Evolutionary conservation across 129 eudicot genomes (phyloP).

Genomic region (Chrysanthemum seticuspe): DNA sequence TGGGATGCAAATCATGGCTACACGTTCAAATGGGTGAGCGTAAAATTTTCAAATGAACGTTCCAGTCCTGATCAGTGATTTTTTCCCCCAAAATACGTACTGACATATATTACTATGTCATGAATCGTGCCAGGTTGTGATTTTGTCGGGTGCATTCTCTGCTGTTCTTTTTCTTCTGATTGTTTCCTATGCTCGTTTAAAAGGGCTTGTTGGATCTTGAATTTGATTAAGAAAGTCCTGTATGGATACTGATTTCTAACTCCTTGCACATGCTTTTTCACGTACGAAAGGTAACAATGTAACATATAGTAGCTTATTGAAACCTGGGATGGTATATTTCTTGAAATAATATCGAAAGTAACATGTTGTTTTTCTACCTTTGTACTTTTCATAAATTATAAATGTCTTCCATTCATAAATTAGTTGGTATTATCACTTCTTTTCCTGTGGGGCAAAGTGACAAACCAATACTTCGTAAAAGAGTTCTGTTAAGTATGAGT

Average conservation of each 20-base stretch:
- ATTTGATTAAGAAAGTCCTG: neutral
- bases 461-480: too few relatives aligned
- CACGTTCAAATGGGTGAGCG: constrained; percentile 89
- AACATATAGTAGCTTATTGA: constrained; percentile 20
- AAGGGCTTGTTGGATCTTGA: constrained; percentile 82
- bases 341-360: constrained; percentile 4
- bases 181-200: constrained; percentile 71
- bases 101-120: neutral
- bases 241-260: constrained; percentile 24
- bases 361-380: neutral
- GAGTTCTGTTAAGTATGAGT: too few relatives aligned
- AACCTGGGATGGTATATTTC: constrained; percentile 16
- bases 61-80: neutral
- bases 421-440: too few relatives aligned
- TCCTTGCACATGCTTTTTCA: constrained; percentile 24
- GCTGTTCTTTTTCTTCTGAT: constrained; percentile 45
- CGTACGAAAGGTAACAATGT: constrained; percentile 24
- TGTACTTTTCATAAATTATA: neutral
- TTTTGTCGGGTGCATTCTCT: constrained; percentile 33
- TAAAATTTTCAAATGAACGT: neutral
- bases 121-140: constrained; percentile 59
- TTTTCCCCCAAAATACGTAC: too few relatives aligned
- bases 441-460: too few relatives aligned
- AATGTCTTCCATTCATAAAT: too few relatives aligned
- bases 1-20: constrained; percentile 69